Percentiles rank a stretch among this genome's conserved stretches.
These are phyloP conservation scores for Warburgia ugandensis DNA, from an alignment of 164 flowering plant genomes.

Conservation along the genomic window DNA sequence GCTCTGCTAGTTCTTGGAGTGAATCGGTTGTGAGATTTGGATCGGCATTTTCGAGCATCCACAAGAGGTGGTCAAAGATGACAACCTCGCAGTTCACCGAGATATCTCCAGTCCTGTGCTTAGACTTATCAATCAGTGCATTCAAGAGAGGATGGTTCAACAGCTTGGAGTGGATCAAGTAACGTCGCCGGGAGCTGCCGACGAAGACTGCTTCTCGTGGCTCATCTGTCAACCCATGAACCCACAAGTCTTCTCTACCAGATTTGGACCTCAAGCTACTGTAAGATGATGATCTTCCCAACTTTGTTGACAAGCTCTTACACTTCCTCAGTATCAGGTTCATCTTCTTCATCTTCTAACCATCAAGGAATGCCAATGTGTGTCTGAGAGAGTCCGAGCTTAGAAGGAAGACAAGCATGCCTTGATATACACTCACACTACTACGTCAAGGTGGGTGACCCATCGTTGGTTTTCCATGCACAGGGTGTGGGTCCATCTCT, in stretches of 20 bases:
- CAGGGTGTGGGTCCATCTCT: conserved; percentile 7
- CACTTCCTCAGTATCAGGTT: conserved; percentile 54
- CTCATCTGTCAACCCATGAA: conserved; percentile 8
- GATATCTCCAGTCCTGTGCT: conserved; percentile 18
- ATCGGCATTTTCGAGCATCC: conserved; percentile 78
- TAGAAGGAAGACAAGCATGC: conserved; percentile 5
- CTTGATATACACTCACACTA: conserved; percentile 14
- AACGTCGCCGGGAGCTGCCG: conserved; percentile 53
- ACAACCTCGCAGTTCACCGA: conserved; percentile 67
- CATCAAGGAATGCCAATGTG: too few species aligned
- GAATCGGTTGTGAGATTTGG: conserved; percentile 39
- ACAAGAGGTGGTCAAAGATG: conserved; percentile 73
- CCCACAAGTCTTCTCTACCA: conserved; percentile 27
- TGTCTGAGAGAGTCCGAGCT: conserved; percentile 1
- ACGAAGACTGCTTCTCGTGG: conserved; percentile 31
- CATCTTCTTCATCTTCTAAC: conserved; percentile 56
- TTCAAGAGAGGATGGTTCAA: conserved; percentile 54
- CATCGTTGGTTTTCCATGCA: conserved; percentile 14
- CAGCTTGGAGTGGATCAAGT: conserved; percentile 45
- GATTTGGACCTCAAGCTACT: conserved; percentile 61
- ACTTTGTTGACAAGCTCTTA: conserved; percentile 69
- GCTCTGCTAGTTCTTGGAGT: conserved; percentile 56
- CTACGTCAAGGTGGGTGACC: conserved; percentile 10
- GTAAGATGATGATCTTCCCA: conserved; percentile 54
- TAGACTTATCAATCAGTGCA: conserved; percentile 50